phyloP scores from a whole-genome alignment of 176 grass and related monocot genomes.

The Oryza longistaminata region DNA sequence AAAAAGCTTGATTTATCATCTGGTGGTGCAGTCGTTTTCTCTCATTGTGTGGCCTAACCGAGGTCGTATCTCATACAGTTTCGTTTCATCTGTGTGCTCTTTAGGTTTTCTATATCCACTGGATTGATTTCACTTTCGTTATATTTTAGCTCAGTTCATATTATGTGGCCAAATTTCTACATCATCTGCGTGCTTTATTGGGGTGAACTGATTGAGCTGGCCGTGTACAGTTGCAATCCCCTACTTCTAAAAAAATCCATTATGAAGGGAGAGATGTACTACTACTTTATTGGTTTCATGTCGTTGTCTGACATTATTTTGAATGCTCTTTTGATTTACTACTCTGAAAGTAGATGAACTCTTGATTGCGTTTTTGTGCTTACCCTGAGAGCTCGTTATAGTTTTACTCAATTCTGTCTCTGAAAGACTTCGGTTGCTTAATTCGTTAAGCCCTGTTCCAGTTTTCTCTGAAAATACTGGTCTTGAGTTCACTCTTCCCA shows the following conservation, averaged over 20 bases:
- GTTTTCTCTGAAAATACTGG: neutral
- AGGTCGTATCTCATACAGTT: neutral
- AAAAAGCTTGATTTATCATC: neutral
- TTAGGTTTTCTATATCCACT: neutral
- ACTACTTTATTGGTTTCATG: neutral
- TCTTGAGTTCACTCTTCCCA: neutral
- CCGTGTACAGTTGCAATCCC: neutral
- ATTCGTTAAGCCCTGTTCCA: neutral
- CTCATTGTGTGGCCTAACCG: neutral
- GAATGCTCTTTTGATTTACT: neutral
- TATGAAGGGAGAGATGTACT: no score
- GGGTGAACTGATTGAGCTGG: neutral
- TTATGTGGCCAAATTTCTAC: neutral
- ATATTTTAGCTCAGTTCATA: neutral
- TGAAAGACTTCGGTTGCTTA: neutral
- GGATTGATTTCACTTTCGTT: neutral
- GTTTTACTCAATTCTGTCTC: neutral
- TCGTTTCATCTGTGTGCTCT: neutral
- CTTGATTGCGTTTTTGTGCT: neutral
- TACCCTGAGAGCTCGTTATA: neutral
- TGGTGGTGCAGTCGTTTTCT: constrained; percentile 8
- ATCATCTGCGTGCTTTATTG: neutral
- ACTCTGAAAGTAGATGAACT: neutral
- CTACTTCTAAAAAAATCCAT: neutral
- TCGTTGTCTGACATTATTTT: neutral